Base-by-base conservation (phyloP, 441 rosid genomes). In the Gossypium lobatum region DNA sequence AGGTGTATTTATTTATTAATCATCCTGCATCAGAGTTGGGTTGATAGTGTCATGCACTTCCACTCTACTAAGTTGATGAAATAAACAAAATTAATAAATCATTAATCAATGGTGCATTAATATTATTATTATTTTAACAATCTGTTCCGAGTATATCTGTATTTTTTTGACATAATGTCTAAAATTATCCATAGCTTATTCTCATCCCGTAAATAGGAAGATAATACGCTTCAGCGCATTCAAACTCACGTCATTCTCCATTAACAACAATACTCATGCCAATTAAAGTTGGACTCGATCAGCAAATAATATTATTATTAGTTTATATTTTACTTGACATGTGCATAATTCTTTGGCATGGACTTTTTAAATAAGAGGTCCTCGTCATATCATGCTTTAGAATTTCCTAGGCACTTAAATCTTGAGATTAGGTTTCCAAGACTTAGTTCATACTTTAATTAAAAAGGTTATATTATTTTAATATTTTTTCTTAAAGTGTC, bases 11-110 rank as follows among this genome's bases (percentile, higher is more conserved):
- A 31, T 31, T 31, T 4, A 31, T 28, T 28, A 28, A 28, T 28
- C 6, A 4, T 52, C 21, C 57, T n/a, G 2, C 57, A 52, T 5
- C 31, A 54, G 23, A 54, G 8, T 31, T 18, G 11, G 7, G 25
- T 54, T 54, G 11, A 54, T 16, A 53, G 0, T 31, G 80, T 74
- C 70, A 6, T 75, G 72, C 64, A 59, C 59, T 48, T 82, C 80
- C 79, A 82, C 69, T 75, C 8, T 37, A 48, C 18, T 13, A 52
- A 42, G 23, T 25, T 60, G 28, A n/a, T 28, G 23, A 21, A 16
- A 54, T 48, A 54, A 28, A 6, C 0, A 6, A 52, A 0, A 31
- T 31, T 31, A 42, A 13, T 6, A 4, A 37, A 42, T 1, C 25
- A 13, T 48, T 13, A 48, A 39, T 11, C 31, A 2, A 8, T 50